Evolutionary conservation across 2,329 filamentous ascomycete genomes (phyloP).

Genomic region (Fusarium continuum): DNA sequence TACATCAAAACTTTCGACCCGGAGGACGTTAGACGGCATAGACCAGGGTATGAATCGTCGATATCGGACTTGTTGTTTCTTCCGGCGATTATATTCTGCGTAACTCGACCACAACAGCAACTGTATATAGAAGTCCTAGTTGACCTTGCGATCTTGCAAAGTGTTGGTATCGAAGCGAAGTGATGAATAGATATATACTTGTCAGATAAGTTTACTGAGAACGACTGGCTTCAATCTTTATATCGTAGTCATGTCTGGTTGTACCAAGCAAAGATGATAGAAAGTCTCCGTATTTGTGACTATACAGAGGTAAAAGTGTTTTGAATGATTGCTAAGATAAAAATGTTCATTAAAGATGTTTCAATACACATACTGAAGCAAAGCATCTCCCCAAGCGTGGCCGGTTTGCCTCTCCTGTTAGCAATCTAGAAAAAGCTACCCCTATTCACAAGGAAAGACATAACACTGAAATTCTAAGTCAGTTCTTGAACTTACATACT

Average conservation of each 20-base stretch:
- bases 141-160: background rate
- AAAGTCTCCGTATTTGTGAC: background rate
- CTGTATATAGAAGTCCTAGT: background rate
- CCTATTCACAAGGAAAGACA: background rate
- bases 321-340: background rate
- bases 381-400: background rate
- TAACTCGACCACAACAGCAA: background rate
- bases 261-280: background rate
- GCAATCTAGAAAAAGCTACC: background rate
- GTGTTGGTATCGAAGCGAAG: too few relatives aligned
- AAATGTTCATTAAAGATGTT: background rate
- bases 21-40: background rate
- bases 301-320: background rate
- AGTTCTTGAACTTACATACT: too few relatives aligned
- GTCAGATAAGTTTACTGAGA: too few relatives aligned
- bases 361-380: background rate
- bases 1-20: background rate
- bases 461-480: too few relatives aligned
- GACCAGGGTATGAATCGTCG: constrained; percentile 5
- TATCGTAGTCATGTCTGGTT: background rate
- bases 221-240: background rate
- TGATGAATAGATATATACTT: too few relatives aligned
- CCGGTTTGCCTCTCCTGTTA: background rate
- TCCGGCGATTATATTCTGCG: background rate
- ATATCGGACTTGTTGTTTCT: constrained; percentile 9